Base-by-base conservation (phyloP, 1,284 basidiomycete genomes). In the Ceratobasidium sp. region DNA sequence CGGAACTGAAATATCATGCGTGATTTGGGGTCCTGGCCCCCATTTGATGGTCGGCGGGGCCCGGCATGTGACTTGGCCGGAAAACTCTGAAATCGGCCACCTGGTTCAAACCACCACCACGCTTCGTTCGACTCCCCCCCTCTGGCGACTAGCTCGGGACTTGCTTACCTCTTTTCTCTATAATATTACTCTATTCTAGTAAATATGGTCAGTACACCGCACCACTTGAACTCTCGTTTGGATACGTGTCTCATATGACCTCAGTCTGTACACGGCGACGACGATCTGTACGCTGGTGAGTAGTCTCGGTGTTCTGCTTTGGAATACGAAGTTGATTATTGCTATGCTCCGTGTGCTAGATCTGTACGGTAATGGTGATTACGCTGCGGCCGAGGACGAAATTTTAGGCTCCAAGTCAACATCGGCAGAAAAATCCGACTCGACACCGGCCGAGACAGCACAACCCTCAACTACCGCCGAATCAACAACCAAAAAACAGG, bases 291-390 rank as follows among this genome's bases (percentile, higher is more conserved):
- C 69, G 77, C 78, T 81, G 92, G 92, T 91, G 34, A 65, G 71
- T 49, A 7, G 81, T 70, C 88, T 79, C 19, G 15, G 43, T 78
- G 37, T 77, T 59, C 51, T 34, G 56, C 25, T 32, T n/a, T 13
- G 5, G 29, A 22, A 44, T 19, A 25, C 17, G 2, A 54, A 49
- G 67, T 77, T 76, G 64, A 82, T 56, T 22, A 19, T n/a, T 3
- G 29, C n/a, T 56, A 49, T 34, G 13, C 19, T 17, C 52, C n/a
- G 37, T 43, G 56, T 68, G 78, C 79, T 76, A 92, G 93, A 95
- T 82, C 89, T 95, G 57, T 95, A 95, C 82, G 93, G 91, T 66
- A 92, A 93, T 80, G 91, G 92, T 77, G 81, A 85, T 34, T 91
- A 93, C 76, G 76, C 80, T 56, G 81, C 83, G 43, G 73, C 80